Base-by-base conservation (phyloP, 106 monocot species). In the Vanilla planifolia region DNA sequence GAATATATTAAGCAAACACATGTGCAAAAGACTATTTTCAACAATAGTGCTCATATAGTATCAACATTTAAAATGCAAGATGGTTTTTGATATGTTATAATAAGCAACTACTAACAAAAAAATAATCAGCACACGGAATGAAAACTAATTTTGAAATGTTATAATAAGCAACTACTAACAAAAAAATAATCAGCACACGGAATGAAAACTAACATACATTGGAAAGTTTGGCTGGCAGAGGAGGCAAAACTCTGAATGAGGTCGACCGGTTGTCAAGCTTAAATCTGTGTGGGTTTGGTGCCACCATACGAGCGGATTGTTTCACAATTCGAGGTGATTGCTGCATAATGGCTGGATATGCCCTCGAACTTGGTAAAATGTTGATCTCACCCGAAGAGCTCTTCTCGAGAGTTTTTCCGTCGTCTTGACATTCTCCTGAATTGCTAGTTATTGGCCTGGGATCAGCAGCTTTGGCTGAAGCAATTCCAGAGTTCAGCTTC, bases 171-270 rank as follows among this genome's bases (percentile, higher is more conserved):
- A 40, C 46, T 27, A 27, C 32, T 53, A 53, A 29, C 53, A 53
- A 53, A 51, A n/a, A 1, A 51, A 53, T 25, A 30, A 29, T n/a
- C n/a, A 2, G 4, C 33, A 35, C 14, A 60, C 15, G 35, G 48
- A 39, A 32, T 39, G 45, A 20, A 45, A 61, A 22, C 10, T 21
- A 23, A 77, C 89, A 91, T 74, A 98, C 96, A 84, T 77, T 76
- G 41, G 78, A 62, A 66, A 98, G 59, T 59, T 71, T 91, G 50
- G 65, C 61, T 22, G 91, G 91, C 25, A 98, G 58, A 55, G 94
- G 91, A 61, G 91, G 74, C 77, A 98, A 79, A 61, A 98, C 59
- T 75, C 79, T 74, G 72, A 98, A 98, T 59, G 75, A 81, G 68
- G 83, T 76, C 41, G 84, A 77, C 36, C 74, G 84, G 36, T 89